Base-by-base conservation (phyloP, 139 green algal species). In the Chlorella sp. region DNA sequence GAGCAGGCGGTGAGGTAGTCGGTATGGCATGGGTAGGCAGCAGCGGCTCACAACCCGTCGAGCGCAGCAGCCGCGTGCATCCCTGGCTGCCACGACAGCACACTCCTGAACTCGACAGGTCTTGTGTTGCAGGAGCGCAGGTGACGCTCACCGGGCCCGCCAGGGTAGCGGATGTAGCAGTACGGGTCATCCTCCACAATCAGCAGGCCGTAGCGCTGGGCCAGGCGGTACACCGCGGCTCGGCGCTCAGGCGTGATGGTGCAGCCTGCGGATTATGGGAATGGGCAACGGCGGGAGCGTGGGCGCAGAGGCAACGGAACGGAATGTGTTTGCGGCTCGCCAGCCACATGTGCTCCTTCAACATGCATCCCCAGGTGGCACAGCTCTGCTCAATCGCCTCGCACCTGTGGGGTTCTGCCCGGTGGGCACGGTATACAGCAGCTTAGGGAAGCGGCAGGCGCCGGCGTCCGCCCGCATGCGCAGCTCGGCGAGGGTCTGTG, bases 101-200 rank as follows among this genome's bases (percentile, higher is more conserved):
- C 44, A 51, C 44, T 51, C 9, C 44, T 51, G n/a, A n/a, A n/a
- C n/a, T n/a, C n/a, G n/a, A n/a, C n/a, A n/a, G n/a, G n/a, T n/a
- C n/a, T n/a, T n/a, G 44, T 51, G 44, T 51, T 51, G 6, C 44
- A 51, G 44, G 7, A 51, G 44, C 44, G 7, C 44, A 51, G 44
- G 11, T 15, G 21, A 60, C 13, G 6, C 51, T 4, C 57, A 82
- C 75, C 75, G 34, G 75, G 38, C 20, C 75, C 78, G 15, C 18
- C 25, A 2, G 68, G 68, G 78, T 89, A 95, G 80, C 96, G 91
- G 13, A 98, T 90, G 86, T 92, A 96, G 84, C 85, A 94, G 88
- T 97, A 98, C 7, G 95, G 94, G 83, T 98, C 95, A 75, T 98
- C 95, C 87, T 98, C 95, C 20, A 98, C 18, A 44, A 98, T 93